A percentile compares a stretch with the other conserved stretches of the same genome.
Evolutionary conservation across 805 yeast genomes (phyloP).

Genomic region (Ogataea trehaloabstinens): DNA sequence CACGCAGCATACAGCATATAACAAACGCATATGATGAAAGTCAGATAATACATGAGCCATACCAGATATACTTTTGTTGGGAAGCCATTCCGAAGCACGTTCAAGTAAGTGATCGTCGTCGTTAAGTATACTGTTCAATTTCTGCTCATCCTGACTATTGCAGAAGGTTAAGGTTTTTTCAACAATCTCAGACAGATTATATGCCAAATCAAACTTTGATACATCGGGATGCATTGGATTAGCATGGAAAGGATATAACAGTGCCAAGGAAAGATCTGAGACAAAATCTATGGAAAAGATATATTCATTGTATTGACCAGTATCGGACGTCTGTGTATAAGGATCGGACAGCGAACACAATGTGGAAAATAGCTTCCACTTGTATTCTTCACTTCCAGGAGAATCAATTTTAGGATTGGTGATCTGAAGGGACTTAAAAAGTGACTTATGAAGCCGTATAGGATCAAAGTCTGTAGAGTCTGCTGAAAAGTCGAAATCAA

Average conservation of each 20-base stretch:
- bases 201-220: constrained; percentile 35
- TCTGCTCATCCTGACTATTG: constrained; percentile 42
- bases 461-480: constrained; percentile 25
- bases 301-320: constrained; percentile 43
- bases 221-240: constrained; percentile 27
- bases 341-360: constrained; percentile 54
- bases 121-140: constrained; percentile 39
- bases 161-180: constrained; percentile 35
- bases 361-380: constrained; percentile 24
- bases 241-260: constrained; percentile 30
- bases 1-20: constrained; percentile 45
- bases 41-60: constrained; percentile 24
- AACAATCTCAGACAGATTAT: constrained; percentile 34
- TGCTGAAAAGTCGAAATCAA: constrained; percentile 25
- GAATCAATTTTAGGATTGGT: constrained; percentile 11
- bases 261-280: constrained; percentile 49
- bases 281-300: constrained; percentile 56
- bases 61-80: constrained; percentile 28
- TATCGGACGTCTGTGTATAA: constrained; percentile 65
- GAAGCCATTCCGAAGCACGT: constrained; percentile 36
- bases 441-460: constrained; percentile 30
- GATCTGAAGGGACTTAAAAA: constrained; percentile 28
- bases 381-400: constrained; percentile 6
- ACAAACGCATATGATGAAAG: constrained; percentile 39
- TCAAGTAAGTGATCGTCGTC: constrained; percentile 36